Conservation (phyloP, 208 protist species). For the Trypanosoma brucei region DNA sequence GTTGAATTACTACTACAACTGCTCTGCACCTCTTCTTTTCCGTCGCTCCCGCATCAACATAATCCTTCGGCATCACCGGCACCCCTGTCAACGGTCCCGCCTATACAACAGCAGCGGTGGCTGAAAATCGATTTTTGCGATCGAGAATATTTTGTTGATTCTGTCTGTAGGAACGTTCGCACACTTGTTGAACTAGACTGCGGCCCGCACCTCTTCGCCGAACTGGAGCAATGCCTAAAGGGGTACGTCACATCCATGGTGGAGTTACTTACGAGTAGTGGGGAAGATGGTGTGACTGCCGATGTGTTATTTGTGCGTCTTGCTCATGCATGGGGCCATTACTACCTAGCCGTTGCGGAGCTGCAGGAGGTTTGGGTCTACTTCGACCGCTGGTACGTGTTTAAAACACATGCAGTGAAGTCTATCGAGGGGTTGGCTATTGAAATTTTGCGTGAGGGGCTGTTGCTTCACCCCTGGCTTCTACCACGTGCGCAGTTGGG, state of each 20-base stretch:
- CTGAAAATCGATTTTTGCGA: conserved; percentile 2
- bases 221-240: conserved; percentile 25
- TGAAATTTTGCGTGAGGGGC: conserved; percentile 19
- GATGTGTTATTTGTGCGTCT: conserved; percentile 27
- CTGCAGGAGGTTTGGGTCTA: conserved; percentile 53
- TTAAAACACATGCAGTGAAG: conserved; percentile 1
- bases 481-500: conserved; percentile 35
- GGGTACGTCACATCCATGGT: conserved; percentile 25
- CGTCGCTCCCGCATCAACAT: background rate
- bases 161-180: conserved; percentile 42
- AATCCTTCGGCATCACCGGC: too few relatives aligned
- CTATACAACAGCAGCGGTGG: background rate
- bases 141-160: conserved; percentile 45
- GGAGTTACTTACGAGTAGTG: conserved; percentile 9
- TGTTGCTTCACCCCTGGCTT: conserved; percentile 23
- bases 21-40: background rate
- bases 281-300: conserved; percentile 2
- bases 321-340: conserved; percentile 38
- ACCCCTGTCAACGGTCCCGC: too few relatives aligned
- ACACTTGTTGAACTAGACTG: conserved; percentile 39
- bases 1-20: background rate
- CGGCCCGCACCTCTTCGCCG: conserved; percentile 16
- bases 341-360: conserved; percentile 34
- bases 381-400: conserved; percentile 39
- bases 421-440: conserved; percentile 30